These are phyloP conservation scores for Salinomyces thailandicus DNA, from an alignment of 2,329 filamentous ascomycete genomes.

Conservation along the genomic window DNA sequence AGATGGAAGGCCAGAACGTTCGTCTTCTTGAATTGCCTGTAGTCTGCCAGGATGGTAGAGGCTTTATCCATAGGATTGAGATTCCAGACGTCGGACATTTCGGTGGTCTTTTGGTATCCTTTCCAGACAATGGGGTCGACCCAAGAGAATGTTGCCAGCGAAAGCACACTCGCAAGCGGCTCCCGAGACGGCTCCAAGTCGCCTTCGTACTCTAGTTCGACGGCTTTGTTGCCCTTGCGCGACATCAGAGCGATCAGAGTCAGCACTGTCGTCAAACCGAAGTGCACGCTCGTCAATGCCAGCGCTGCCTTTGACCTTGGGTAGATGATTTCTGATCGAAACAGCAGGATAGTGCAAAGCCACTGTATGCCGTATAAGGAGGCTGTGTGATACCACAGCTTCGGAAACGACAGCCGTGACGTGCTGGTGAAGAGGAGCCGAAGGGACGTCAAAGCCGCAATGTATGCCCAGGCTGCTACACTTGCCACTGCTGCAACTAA, in stretches of 20 bases:
- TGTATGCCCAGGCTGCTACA: constrained; percentile 69
- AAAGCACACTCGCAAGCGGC: constrained; percentile 78
- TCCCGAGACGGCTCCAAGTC: constrained; percentile 79
- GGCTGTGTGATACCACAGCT: constrained; percentile 88
- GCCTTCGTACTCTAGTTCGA: constrained; percentile 80
- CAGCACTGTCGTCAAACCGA: constrained; percentile 62
- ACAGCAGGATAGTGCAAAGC: constrained; percentile 63
- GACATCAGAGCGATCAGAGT: constrained; percentile 68
- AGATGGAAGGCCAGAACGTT: constrained; percentile 69
- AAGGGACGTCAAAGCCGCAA: constrained; percentile 60
- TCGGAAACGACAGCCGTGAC: constrained; percentile 55
- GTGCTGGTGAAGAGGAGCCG: constrained; percentile 55
- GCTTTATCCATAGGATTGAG: constrained; percentile 81
- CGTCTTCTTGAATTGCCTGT: constrained; percentile 76
- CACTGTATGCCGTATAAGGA: constrained; percentile 73
- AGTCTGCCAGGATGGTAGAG: constrained; percentile 64
- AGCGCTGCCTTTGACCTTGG: constrained; percentile 54
- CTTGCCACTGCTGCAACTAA: constrained; percentile 53
- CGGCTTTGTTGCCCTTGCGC: constrained; percentile 82
- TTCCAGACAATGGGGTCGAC: constrained; percentile 80
- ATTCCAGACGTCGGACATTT: constrained; percentile 86
- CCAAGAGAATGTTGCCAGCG: constrained; percentile 80
- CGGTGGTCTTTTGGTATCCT: constrained; percentile 75
- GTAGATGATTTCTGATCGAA: constrained; percentile 78
- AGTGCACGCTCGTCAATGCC: constrained; percentile 60